phyloP scores from a whole-genome alignment of 371 early-diverging fungal genomes.

The Rhizopus microsporus region DNA sequence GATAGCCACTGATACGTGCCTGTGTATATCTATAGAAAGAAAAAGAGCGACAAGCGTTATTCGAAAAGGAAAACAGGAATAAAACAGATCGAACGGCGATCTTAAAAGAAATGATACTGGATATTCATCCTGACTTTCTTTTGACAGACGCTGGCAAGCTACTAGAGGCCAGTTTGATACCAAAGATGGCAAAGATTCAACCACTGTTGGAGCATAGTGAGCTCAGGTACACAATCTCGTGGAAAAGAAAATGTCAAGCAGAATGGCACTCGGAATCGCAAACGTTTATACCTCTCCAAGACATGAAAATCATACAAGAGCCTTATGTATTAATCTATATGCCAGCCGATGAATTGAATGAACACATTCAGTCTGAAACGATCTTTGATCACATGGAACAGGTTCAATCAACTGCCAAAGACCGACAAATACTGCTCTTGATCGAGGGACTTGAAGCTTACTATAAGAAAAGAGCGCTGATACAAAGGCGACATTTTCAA shows the following conservation, averaged over 20 bases:
- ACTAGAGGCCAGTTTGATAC: constrained; percentile 32
- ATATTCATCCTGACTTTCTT: constrained; percentile 38
- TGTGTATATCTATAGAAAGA: constrained; percentile 30
- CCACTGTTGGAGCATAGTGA: constrained; percentile 17
- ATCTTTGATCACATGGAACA: constrained; percentile 25
- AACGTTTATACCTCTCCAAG: constrained; percentile 47
- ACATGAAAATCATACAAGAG: constrained; percentile 40
- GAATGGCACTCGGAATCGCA: constrained; percentile 51
- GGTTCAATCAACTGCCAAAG: constrained; percentile 15
- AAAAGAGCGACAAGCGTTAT: constrained; percentile 35
- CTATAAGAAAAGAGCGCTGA: constrained; percentile 39
- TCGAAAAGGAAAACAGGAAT: constrained; percentile 45
- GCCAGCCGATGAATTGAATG: constrained; percentile 32
- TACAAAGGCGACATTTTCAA: constrained; percentile 39
- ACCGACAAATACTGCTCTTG: constrained; percentile 43
- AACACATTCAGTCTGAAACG: constrained; percentile 23
- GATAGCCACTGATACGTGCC: neutral
- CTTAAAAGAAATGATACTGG: constrained; percentile 57
- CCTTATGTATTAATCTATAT: constrained; percentile 45
- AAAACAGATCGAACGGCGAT: constrained; percentile 41
- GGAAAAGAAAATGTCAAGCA: constrained; percentile 52
- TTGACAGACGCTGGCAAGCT: constrained; percentile 33
- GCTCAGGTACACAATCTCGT: constrained; percentile 34
- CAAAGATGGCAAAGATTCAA: constrained; percentile 32
- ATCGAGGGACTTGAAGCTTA: constrained; percentile 59